Percentiles rank a stretch among this genome's conserved stretches.
Evolutionary conservation across 805 yeast genomes (phyloP).

Genomic region (Candida corydali): DNA sequence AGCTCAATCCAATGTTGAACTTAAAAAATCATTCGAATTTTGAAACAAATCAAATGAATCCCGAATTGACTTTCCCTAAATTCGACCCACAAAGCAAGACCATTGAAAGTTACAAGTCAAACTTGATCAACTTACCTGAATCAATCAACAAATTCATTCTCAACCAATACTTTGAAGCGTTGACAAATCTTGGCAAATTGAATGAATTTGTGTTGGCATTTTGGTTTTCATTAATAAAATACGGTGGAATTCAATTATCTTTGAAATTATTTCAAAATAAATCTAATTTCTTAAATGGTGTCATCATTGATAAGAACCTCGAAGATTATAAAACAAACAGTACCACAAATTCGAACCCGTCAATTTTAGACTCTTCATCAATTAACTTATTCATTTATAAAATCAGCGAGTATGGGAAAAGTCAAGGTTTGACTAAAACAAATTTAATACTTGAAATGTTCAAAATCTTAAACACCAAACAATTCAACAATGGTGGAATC

Average conservation of each 20-base stretch:
- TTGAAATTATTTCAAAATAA: constrained; percentile 1
- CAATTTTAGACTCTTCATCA: constrained; percentile 21
- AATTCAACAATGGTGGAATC: constrained; percentile 16
- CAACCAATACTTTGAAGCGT: constrained; percentile 25
- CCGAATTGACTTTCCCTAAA: constrained; percentile 3
- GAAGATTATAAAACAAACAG: constrained; percentile 9
- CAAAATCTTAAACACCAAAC: constrained; percentile 16
- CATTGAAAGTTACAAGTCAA: neutral
- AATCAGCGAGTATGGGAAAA: constrained; percentile 21
- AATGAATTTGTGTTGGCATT: constrained; percentile 25
- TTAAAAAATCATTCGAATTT: constrained; percentile 15
- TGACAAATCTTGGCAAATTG: constrained; percentile 26
- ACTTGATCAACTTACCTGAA: constrained; percentile 1
- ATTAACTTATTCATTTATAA: constrained; percentile 33
- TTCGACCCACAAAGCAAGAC: constrained; percentile 5
- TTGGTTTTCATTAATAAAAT: constrained; percentile 30
- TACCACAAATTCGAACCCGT: neutral
- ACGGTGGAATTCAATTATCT: constrained; percentile 19
- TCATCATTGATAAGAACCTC: neutral
- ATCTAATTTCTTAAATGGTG: constrained; percentile 1
- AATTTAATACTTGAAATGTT: constrained; percentile 24
- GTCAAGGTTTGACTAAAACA: constrained; percentile 15
- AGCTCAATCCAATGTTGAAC: constrained; percentile 24
- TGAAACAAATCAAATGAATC: constrained; percentile 9
- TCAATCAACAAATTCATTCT: constrained; percentile 30